phyloP scores from a whole-genome alignment of 1,284 basidiomycete species.

The Leccinum griseonigrum region DNA sequence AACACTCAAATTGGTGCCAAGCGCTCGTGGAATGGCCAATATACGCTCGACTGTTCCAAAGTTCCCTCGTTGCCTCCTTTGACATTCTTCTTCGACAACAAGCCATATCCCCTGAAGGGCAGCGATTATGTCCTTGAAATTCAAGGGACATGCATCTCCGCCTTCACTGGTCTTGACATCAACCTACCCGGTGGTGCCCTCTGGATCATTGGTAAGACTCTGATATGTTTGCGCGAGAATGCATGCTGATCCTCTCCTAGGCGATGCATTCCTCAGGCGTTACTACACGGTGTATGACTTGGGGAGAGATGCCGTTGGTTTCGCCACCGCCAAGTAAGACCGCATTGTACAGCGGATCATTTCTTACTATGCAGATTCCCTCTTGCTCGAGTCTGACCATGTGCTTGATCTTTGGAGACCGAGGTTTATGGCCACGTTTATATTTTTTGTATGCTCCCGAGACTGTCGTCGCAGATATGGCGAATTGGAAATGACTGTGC shows the following conservation, averaged over 20 bases:
- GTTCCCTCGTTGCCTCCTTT: constrained; percentile 86
- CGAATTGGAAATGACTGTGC: constrained; percentile 1
- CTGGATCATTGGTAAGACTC: constrained; percentile 86
- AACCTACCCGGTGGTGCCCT: constrained; percentile 84
- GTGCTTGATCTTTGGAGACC: constrained; percentile 16
- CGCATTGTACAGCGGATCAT: neutral
- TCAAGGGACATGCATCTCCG: constrained; percentile 90
- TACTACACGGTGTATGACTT: constrained; percentile 97
- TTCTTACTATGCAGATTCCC: constrained; percentile 7
- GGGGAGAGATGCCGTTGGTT: constrained; percentile 82
- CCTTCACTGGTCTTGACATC: constrained; percentile 93
- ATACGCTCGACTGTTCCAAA: constrained; percentile 86
- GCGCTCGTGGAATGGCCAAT: constrained; percentile 94
- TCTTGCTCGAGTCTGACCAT: neutral
- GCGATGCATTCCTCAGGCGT: constrained; percentile 83
- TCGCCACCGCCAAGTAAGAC: constrained; percentile 48
- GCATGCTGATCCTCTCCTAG: constrained; percentile 36
- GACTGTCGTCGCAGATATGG: constrained; percentile 1
- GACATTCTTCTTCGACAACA: constrained; percentile 81
- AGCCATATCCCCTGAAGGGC: constrained; percentile 77
- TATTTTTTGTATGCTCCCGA: constrained; percentile 1
- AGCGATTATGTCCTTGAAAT: constrained; percentile 89
- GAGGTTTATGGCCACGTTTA: neutral
- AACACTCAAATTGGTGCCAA: constrained; percentile 94
- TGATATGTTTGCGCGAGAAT: constrained; percentile 7